These are phyloP conservation scores for Escovopsis sp. DNA, from an alignment of 2,329 filamentous ascomycete genomes.

Conservation along the genomic window DNA sequence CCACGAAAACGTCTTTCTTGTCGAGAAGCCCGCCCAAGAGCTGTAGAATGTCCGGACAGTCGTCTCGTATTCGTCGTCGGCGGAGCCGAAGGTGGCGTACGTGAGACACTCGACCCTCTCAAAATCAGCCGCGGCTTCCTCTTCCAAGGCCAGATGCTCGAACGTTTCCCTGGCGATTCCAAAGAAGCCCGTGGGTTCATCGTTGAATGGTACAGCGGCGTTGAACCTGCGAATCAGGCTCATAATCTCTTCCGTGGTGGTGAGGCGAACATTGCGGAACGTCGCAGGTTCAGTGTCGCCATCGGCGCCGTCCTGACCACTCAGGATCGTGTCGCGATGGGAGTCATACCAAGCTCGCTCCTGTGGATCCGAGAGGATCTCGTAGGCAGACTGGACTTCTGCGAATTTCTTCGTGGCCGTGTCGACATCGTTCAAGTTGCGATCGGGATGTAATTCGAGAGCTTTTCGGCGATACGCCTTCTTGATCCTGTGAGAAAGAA, in stretches of 20 bases:
- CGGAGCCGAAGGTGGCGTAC: constrained; percentile 73
- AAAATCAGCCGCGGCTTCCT: constrained; percentile 59
- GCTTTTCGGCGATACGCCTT: constrained; percentile 85
- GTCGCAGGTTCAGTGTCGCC: constrained; percentile 40
- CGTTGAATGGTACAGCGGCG: constrained; percentile 61
- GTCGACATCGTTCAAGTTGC: constrained; percentile 77
- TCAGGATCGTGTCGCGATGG: constrained; percentile 72
- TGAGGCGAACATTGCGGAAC: constrained; percentile 55
- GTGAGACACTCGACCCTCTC: constrained; percentile 43
- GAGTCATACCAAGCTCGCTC: constrained; percentile 97
- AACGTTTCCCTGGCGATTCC: constrained; percentile 66
- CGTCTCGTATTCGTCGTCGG: constrained; percentile 60
- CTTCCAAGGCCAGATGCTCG: constrained; percentile 64
- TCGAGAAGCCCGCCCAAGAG: constrained; percentile 68
- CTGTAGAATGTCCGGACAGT: constrained; percentile 71
- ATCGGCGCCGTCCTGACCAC: constrained; percentile 39
- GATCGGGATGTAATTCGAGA: constrained; percentile 85
- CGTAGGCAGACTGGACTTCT: constrained; percentile 83
- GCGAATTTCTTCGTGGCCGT: constrained; percentile 75
- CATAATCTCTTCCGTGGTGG: constrained; percentile 66
- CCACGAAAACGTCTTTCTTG: constrained; percentile 78
- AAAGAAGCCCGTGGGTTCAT: constrained; percentile 73
- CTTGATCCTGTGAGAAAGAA: constrained; percentile 50
- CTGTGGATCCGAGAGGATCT: constrained; percentile 89
- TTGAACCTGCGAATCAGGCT: constrained; percentile 69